Evolutionary conservation across 1,284 basidiomycete genomes (phyloP).

Genomic region (Pseudozyma tsukubaensis): DNA sequence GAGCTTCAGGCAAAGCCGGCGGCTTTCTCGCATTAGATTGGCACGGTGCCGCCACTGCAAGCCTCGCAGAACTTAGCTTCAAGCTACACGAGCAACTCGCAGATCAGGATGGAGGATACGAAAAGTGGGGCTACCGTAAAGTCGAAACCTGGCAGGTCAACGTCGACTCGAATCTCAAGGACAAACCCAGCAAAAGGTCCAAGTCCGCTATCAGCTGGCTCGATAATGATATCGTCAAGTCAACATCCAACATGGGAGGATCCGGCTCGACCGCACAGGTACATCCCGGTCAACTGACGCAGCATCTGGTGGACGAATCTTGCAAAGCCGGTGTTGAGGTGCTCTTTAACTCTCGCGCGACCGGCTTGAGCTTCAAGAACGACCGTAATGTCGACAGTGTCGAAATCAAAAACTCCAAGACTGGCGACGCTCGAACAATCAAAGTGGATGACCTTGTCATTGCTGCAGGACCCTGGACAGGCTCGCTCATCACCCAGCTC

Average conservation of each 20-base stretch:
- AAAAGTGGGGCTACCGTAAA: constrained; percentile 86
- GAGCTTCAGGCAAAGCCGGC: constrained; percentile 87
- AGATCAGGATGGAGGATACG: constrained; percentile 76
- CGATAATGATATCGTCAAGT: constrained; percentile 60
- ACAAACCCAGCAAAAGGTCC: constrained; percentile 17
- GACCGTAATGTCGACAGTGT: constrained; percentile 39
- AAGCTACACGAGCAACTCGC: constrained; percentile 83
- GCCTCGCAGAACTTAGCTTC: constrained; percentile 81
- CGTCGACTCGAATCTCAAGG: constrained; percentile 51
- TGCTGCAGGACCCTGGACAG: constrained; percentile 78
- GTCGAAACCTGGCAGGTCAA: constrained; percentile 69
- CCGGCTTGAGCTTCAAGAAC: constrained; percentile 35
- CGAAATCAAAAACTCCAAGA: constrained; percentile 22
- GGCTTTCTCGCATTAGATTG: constrained; percentile 88
- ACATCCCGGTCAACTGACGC: constrained; percentile 82
- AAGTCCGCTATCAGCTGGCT: constrained; percentile 65
- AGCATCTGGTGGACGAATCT: constrained; percentile 77
- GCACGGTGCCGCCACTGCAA: constrained; percentile 71
- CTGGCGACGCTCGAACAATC: constrained; percentile 16
- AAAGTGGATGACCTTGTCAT: constrained; percentile 37
- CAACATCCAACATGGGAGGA: constrained; percentile 68
- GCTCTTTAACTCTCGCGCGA: constrained; percentile 67
- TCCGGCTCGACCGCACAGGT: constrained; percentile 78
- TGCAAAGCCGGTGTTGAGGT: constrained; percentile 70
- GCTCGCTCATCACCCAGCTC: constrained; percentile 73